A percentile compares a stretch with the other conserved stretches of the same genome.
These are phyloP conservation scores for Marchantia polymorpha DNA, from an alignment of 225 moss, liverwort and hornwort genomes.

Conservation along the genomic window DNA sequence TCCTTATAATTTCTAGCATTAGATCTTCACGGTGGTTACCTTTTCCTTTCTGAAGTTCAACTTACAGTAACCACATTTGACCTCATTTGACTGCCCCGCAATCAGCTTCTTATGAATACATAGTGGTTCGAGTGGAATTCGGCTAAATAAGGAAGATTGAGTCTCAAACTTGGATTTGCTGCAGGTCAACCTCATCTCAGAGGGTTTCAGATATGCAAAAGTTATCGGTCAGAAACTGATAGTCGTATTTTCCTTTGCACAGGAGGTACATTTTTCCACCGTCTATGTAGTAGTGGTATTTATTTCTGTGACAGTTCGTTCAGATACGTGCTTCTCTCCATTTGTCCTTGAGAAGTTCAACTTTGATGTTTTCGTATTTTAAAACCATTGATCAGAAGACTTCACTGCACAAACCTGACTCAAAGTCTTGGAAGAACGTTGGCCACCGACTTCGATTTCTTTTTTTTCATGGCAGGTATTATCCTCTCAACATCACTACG, in stretches of 20 bases:
- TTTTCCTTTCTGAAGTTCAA: too few species aligned
- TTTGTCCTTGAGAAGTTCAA: background rate
- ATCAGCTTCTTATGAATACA: too few species aligned
- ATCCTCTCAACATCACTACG: slow-evolving; percentile 38
- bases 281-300: background rate
- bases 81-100: too few species aligned
- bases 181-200: slow-evolving; percentile 39
- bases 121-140: too few species aligned
- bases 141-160: too few species aligned
- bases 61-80: too few species aligned
- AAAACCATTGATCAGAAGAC: too few species aligned
- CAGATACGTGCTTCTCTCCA: background rate
- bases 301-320: background rate
- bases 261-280: slow-evolving; percentile 29
- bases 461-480: slow-evolving; percentile 17
- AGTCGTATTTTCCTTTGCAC: slow-evolving; percentile 31
- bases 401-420: too few species aligned
- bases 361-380: background rate
- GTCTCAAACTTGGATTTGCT: background rate
- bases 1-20: too few species aligned
- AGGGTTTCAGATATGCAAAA: slow-evolving; percentile 35
- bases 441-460: background rate
- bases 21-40: too few species aligned
- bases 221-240: slow-evolving; percentile 32
- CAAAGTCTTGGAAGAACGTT: background rate